These are phyloP conservation scores for Grifola frondosa DNA, from an alignment of 1,284 basidiomycete genomes.

Conservation along the genomic window DNA sequence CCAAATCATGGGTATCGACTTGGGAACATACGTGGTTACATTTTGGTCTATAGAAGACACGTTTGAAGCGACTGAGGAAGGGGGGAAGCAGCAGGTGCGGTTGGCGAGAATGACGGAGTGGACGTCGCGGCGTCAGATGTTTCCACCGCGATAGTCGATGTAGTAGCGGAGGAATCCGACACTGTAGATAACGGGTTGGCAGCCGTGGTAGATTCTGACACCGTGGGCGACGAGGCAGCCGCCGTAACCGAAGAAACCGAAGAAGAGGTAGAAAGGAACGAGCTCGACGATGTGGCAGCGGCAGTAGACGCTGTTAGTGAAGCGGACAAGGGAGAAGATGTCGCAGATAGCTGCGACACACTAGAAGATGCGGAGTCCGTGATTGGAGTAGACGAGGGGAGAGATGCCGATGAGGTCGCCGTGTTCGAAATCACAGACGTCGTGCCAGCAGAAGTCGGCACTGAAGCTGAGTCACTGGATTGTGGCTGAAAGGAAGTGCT, in stretches of 20 bases:
- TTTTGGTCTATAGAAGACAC: neutral
- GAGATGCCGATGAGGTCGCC: neutral
- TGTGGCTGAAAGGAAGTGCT: neutral
- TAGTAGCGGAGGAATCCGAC: neutral
- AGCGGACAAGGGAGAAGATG: constrained; percentile 7
- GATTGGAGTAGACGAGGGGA: neutral
- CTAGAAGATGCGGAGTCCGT: neutral
- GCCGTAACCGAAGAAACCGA: neutral
- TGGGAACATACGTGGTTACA: neutral
- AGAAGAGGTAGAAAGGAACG: neutral
- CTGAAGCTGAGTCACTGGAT: neutral
- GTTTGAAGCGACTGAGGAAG: neutral
- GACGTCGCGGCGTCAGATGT: no score
- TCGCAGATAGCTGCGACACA: neutral
- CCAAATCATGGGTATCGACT: no score
- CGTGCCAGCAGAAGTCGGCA: neutral
- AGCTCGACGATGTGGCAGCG: constrained; percentile 2
- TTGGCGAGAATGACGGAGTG: no score
- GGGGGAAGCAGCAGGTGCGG: no score
- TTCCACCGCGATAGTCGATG: neutral
- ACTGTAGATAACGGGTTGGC: neutral
- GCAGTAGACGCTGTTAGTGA: neutral
- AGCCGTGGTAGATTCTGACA: neutral
- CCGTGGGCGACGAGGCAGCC: neutral
- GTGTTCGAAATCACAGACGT: neutral